phyloP scores from a whole-genome alignment of 2,329 filamentous ascomycete species.

The Onygena corvina region DNA sequence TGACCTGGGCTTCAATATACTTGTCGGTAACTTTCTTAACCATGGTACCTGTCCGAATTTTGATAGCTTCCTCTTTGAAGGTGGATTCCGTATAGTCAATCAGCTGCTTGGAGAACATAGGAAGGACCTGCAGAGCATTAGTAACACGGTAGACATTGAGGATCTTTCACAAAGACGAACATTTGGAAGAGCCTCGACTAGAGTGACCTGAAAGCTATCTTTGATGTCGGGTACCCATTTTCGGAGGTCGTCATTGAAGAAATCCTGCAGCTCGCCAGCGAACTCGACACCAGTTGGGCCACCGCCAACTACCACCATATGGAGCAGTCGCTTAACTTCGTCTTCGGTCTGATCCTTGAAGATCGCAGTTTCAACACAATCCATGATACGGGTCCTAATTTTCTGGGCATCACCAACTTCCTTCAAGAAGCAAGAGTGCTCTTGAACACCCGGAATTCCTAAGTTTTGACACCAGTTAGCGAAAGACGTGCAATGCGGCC shows the following conservation, averaged over 20 bases:
- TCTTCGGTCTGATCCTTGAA: slow-evolving; percentile 90
- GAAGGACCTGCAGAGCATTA: slow-evolving; percentile 48
- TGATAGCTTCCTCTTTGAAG: slow-evolving; percentile 96
- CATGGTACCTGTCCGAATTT: slow-evolving; percentile 96
- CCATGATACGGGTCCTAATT: slow-evolving; percentile 98
- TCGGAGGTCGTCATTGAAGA: slow-evolving; percentile 95
- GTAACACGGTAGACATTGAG: no score
- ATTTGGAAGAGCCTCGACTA: slow-evolving; percentile 93
- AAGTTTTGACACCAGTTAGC: background rate
- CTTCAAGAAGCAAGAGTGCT: slow-evolving; percentile 96
- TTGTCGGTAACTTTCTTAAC: slow-evolving; percentile 94
- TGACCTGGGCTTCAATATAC: slow-evolving; percentile 79
- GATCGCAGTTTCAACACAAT: slow-evolving; percentile 94
- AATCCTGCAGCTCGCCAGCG: slow-evolving; percentile 94
- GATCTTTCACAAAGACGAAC: no score
- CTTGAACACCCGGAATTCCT: slow-evolving; percentile 82
- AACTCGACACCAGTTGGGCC: slow-evolving; percentile 97
- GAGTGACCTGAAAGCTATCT: slow-evolving; percentile 89
- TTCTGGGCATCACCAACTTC: slow-evolving; percentile 92
- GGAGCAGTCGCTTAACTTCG: slow-evolving; percentile 84
- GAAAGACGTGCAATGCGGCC: background rate
- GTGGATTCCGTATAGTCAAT: slow-evolving; percentile 99
- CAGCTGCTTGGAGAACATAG: slow-evolving; percentile 97
- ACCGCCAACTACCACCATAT: slow-evolving; percentile 94
- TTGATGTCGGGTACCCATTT: slow-evolving; percentile 95